phyloP scores from a whole-genome alignment of 768 basidiomycete species.

The Agaricus sinodeliciosus region DNA sequence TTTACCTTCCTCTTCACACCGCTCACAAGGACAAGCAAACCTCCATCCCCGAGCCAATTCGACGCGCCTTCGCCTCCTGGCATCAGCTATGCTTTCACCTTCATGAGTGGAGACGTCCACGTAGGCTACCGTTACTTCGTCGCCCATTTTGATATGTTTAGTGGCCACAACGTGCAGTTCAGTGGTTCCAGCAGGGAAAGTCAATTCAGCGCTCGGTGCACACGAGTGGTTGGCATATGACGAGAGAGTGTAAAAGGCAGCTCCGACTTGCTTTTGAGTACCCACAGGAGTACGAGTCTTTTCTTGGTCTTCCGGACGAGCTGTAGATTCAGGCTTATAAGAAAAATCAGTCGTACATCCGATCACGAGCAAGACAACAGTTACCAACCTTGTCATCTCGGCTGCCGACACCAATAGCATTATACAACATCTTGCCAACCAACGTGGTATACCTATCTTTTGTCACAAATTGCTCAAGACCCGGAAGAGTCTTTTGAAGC shows the following conservation, averaged over 20 bases:
- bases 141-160: conserved; percentile 63
- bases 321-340: conserved; percentile 43
- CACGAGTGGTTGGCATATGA: conserved; percentile 79
- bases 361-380: neutral
- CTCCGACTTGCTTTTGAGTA: conserved; percentile 69
- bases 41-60: conserved; percentile 80
- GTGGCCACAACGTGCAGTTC: conserved; percentile 67
- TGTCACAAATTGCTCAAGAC: conserved; percentile 64
- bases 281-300: conserved; percentile 73
- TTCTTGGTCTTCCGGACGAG: conserved; percentile 65
- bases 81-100: conserved; percentile 46
- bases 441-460: conserved; percentile 56
- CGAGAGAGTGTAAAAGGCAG: conserved; percentile 70
- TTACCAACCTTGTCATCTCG: conserved; percentile 60
- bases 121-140: conserved; percentile 69
- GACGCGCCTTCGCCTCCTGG: conserved; percentile 57
- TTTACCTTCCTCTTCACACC: conserved; percentile 52
- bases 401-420: conserved; percentile 71
- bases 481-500: conserved; percentile 56
- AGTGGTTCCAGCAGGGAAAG: conserved; percentile 59
- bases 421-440: conserved; percentile 69
- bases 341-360: neutral
- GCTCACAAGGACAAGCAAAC: conserved; percentile 68
- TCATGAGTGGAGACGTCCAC: conserved; percentile 58
- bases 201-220: conserved; percentile 55